Evolutionary conservation across 352 stramenopile species (phyloP).

Genomic region (Saprolegnia parasitica): DNA sequence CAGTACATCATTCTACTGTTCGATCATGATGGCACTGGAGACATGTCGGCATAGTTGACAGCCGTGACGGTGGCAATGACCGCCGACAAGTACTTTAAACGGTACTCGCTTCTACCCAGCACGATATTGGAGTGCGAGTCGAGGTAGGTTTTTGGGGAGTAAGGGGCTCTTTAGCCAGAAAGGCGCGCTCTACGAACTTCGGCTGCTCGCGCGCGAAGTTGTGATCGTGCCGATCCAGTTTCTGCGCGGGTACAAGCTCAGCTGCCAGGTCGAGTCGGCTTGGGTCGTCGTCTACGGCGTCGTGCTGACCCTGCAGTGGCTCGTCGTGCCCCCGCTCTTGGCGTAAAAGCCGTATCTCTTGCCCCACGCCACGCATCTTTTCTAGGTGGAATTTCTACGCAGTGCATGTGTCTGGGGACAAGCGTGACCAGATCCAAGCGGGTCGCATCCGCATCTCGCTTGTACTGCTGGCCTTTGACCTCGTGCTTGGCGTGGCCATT

Average conservation of each 20-base stretch:
- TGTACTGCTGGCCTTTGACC: not conserved
- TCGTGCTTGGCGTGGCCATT: not conserved
- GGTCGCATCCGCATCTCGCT: not conserved
- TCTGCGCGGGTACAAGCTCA: slow-evolving; percentile 9
- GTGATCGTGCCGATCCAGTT: not conserved
- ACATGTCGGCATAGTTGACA: not conserved
- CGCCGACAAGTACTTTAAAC: not conserved
- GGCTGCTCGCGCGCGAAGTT: slow-evolving; percentile 5
- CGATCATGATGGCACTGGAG: no score
- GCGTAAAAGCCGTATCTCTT: not conserved
- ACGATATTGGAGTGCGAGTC: no score
- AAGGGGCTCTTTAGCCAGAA: not conserved
- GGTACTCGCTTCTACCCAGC: not conserved
- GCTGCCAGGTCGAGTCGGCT: not conserved
- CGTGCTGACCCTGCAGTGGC: not conserved
- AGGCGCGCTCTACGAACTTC: not conserved
- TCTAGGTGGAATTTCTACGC: slow-evolving; percentile 2
- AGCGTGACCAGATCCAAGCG: not conserved
- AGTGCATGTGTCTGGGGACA: not conserved
- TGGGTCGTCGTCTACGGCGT: not conserved
- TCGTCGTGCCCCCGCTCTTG: not conserved
- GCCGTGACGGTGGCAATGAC: not conserved
- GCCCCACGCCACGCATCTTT: not conserved
- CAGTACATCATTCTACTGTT: no score
- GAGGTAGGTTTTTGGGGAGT: not conserved